Evolutionary conservation across 2,329 filamentous ascomycete species (phyloP), one percentile per base, ranked within the genome.

Genomic region (Paraphaeosphaeria sporulosa): DNA sequence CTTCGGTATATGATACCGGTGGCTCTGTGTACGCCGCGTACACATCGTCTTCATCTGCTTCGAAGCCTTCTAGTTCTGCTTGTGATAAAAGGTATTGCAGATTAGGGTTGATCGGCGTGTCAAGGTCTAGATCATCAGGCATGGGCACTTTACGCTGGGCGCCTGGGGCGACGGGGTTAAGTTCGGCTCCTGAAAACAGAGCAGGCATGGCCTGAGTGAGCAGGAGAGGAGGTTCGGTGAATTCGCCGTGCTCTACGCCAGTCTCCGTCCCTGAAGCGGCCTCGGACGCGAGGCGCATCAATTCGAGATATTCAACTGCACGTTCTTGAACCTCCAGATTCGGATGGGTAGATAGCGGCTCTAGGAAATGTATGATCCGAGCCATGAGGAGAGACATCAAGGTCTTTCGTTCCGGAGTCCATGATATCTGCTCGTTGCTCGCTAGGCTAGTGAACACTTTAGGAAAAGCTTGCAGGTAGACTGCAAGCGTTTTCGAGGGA

Each of bases 311-410:
- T 73, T 97, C 94, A 1, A 97, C 94, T 3, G 94, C 90, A 58
- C 95, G 88, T 77, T 98, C 95, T 78, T 99, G 95, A 3, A 99
- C 93, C 74, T 99, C 95, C 1, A 99, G 84, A 69, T 89, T 92
- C 0, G 94, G 94, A 75, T 98, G 93, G 43, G 89, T 84, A 0
- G 89, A 88, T 17, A 98, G 79, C 0, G 89, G 87, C 70, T 98
- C 94, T 23, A 97, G 81, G 50, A 92, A 90, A 74, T 95, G 87
- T 21, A 96, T 86, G 7, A 97, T 88, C 1, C 93, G 88, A 30
- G 91, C 90, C 78, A 96, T 88, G 25, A 96, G 82, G 3, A 98
- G 84, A 9, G 90, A 88, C 36, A 91, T 87, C 63, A 88, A 88
- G 0, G 90, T 89, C 74, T 92, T 94, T 58, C 90, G 85, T 71